Base-by-base conservation (phyloP, 495 filamentous ascomycete species). In the Evansstolkia leycettana region DNA sequence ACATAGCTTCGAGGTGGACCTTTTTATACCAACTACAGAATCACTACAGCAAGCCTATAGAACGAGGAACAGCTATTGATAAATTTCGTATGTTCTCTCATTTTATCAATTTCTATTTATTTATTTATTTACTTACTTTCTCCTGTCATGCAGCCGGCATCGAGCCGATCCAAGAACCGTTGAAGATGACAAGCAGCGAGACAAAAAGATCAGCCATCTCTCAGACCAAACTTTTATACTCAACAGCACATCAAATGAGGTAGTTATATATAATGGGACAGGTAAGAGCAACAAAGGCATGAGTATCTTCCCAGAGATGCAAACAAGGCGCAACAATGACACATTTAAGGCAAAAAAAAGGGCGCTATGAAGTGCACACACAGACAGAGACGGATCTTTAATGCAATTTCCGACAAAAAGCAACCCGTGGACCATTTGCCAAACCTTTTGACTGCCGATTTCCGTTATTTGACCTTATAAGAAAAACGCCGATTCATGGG, bases 401-500 rank as follows among this genome's bases (percentile, higher is more conserved):
- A 50, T 50, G 41, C 46, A 42, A 50, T 45, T 54, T 40, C 51
- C 40, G 33, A n/a, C 24, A 29, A n/a, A 5, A 29, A 29, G 33
- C 41, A 45, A 46, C 46, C 48, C 41, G 40, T 35, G 39, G 45
- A 42, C 34, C 41, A 28, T 48, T 43, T 51, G 32, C 32, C 32
- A 46, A 19, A 46, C 41, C 42, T 36, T 30, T 50, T 40, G 42
- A 39, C 41, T 55, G 46, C 45, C 42, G 42, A 53, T 41, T 40
- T 35, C 50, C 29, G 32, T 45, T 34, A 44, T 45, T 37, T 40
- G 43, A 48, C 42, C 48, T 42, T 46, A 42, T 29, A 12, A 29
- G 47, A 54, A 54, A 17, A 60, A 59, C 57, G 51, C 51, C 57
- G 45, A 45, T 47, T n/a, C n/a, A 42, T 44, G 44, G 40, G 45